Conservation (phyloP, 2,329 filamentous ascomycete species). For the Chaetomium globosum region DNA sequence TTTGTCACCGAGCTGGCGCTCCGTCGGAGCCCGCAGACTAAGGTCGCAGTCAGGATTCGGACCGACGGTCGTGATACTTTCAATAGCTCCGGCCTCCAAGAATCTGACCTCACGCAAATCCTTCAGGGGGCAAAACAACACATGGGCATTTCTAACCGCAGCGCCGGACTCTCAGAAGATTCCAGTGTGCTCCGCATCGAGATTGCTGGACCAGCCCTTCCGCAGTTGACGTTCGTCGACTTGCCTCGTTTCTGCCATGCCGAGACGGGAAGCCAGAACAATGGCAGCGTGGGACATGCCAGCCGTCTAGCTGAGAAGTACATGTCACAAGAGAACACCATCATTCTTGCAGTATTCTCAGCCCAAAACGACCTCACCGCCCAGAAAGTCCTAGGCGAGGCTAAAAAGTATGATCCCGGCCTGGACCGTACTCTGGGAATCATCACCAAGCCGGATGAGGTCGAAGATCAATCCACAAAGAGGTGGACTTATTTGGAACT, state of each 20-base stretch:
- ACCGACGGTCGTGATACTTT: constrained; percentile 21
- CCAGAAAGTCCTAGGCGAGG: constrained; percentile 57
- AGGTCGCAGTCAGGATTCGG: constrained; percentile 29
- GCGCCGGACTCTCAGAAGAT: constrained; percentile 23
- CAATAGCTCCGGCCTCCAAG: constrained; percentile 26
- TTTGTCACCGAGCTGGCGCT: constrained; percentile 35
- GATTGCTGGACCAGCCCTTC: constrained; percentile 50
- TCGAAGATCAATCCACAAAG: constrained; percentile 41
- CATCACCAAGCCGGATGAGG: constrained; percentile 57
- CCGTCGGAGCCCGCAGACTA: constrained; percentile 14
- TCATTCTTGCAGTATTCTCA: constrained; percentile 61
- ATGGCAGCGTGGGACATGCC: constrained; percentile 49
- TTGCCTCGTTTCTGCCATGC: constrained; percentile 58
- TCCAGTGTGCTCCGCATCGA: constrained; percentile 41
- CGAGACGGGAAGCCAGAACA: constrained; percentile 48
- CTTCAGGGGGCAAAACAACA: constrained; percentile 45
- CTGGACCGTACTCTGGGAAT: constrained; percentile 55
- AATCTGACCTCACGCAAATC: constrained; percentile 40
- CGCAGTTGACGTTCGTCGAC: constrained; percentile 61
- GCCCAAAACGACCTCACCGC: constrained; percentile 60
- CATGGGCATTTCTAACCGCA: constrained; percentile 51
- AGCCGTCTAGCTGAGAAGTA: constrained; percentile 56
- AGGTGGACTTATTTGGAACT: constrained; percentile 46
- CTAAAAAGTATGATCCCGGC: constrained; percentile 43
- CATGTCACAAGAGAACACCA: constrained; percentile 57